Base-by-base conservation (phyloP, 192 early-diverging fungal genomes). In the Backusella parvicylindrica region DNA sequence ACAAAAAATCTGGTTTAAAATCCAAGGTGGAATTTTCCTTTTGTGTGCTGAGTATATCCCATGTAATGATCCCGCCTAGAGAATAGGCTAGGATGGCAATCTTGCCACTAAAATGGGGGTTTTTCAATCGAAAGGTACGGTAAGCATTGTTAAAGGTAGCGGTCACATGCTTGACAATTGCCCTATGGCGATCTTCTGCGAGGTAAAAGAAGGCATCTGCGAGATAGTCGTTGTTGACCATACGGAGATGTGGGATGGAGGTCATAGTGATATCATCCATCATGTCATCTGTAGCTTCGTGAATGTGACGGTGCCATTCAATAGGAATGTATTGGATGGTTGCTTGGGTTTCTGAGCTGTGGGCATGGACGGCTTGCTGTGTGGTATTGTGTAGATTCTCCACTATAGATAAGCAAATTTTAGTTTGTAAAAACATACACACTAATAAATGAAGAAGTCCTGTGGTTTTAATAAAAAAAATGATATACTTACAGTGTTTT, bases 1-100 rank as follows among this genome's bases (percentile, higher is more conserved):
- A 60, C 12, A 60, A 4, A 7, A 28, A 60, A 28, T 60, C 53
- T 3, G 53, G 53, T 26, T 60, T 60, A 12, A 60, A 60, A 0
- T 11, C 23, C 23, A 60, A 28, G 0, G 21, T 26, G 2, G 21
- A 9, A 1, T 26, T 28, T 21, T 60, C 21, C 26, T 28, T 60
- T 60, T 60, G 53, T 9, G 21, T 60, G 4, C 53, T 28, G 9
- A 92, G 56, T 32, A 92, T 90, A 81, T 92, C 91, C 73, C 84
- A 92, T 75, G 86, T 87, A 32, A 90, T 83, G 0, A 92, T 74
- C 7, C 90, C 91, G 9, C 91, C 91, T 38, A 92, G 73, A 0
- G 91, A 91, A 43, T 91, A 84, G 11, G 86, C 89, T 21, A 90
- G 85, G 15, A 92, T 74, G 56, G 79, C 79, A 21, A 91, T 72